phyloP scores from a whole-genome alignment of 192 early-diverging fungal genomes.

The Podila horticola region DNA sequence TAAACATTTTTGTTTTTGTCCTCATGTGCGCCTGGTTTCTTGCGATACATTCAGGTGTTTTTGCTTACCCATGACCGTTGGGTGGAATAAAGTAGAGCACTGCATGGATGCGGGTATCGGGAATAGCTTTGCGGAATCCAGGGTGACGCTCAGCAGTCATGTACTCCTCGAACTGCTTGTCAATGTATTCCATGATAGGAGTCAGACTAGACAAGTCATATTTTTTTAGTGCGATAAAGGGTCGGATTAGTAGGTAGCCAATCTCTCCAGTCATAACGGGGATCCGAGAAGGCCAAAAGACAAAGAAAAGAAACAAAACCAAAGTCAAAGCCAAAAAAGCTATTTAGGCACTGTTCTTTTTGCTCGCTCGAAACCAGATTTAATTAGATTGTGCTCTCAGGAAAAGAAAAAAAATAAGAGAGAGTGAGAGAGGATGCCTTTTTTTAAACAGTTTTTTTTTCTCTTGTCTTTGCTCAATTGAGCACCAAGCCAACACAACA shows the following conservation, averaged over 20 bases:
- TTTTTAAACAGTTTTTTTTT: not conserved
- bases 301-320: not conserved
- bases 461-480: no score
- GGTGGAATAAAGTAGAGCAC: constrained; percentile 98
- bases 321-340: not conserved
- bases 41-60: not conserved
- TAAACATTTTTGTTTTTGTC: not conserved
- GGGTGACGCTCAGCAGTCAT: constrained; percentile 85
- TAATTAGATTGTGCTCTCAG: no score
- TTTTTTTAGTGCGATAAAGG: no score
- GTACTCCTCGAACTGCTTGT: constrained; percentile 94
- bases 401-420: not conserved
- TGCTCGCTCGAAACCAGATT: no score
- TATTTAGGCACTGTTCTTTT: no score
- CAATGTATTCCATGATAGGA: constrained; percentile 95
- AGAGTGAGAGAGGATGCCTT: not conserved
- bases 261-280: not conserved
- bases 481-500: not conserved
- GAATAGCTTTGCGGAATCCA: constrained; percentile 74
- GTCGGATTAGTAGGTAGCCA: not conserved
- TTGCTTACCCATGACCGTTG: constrained; percentile 84
- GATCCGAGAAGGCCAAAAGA: no score
- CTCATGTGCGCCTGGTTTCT: not conserved
- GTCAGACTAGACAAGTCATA: constrained; percentile 69
- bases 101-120: constrained; percentile 94